Evolutionary conservation across 1,284 basidiomycete species (phyloP), one percentile per base, ranked within the genome.

Genomic region (Sanghuangporus sanghuang): DNA sequence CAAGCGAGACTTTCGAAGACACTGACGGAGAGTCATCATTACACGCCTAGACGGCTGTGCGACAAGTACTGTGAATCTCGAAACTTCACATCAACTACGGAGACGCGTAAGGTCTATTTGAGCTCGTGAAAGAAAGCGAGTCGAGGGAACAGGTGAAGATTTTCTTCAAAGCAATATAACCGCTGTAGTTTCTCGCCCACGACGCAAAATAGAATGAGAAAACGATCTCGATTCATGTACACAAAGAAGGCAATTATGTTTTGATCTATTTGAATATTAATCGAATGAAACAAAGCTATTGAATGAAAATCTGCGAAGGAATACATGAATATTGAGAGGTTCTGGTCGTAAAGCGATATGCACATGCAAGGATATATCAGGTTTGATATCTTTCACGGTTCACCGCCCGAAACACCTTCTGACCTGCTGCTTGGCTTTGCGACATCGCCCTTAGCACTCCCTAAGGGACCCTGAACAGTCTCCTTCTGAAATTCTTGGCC

Each of bases 401-500:
- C 36, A 7, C 32, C 53, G 8, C 53, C 53, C 6, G 35, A 2
- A 32, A 54, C 53, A 38, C 53, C 53, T 8, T 18, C 16, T 21
- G 32, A 38, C 36, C 53, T 54, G 23, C 38, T n/a, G 1, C 7
- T 32, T 6, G 6, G 53, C 8, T 54, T 35, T 18, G 53, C 35
- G 32, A 54, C 53, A n/a, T 54, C 39, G 16, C 53, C 53, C 16
- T 54, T 54, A 2, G 61, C 61, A 54, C 18, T 44, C 6, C 40
- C 38, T n/a, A 65, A 42, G 3, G 64, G 64, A 5, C 64, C 64
- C 12, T 42, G 18, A 8, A 65, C 61, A 32, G 50, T 48, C 36
- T 65, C 64, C 46, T 70, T 74, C n/a, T 73, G 69, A 60, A 79
- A 77, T 16, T 68, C 56, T 18, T 27, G 36, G 18, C 53, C 36